These are phyloP conservation scores for Melanomma pulvis-pyrius DNA, from an alignment of 495 filamentous ascomycete species.

Conservation along the genomic window DNA sequence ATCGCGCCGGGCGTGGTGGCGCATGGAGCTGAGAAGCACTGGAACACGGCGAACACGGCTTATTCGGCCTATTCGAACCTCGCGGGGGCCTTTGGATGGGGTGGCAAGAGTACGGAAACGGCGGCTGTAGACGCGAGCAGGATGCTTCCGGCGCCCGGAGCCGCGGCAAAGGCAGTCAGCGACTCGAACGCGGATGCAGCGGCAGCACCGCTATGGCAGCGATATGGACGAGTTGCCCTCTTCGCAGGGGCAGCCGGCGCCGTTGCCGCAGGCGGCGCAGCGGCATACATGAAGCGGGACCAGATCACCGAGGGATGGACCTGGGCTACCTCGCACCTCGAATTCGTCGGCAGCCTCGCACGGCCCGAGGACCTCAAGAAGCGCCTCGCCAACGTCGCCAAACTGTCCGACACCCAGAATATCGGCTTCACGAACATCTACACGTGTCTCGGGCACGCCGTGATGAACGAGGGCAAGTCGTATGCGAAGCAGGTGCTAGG, in stretches of 20 bases:
- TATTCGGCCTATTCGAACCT: conserved; percentile 69
- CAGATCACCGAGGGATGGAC: conserved; percentile 68
- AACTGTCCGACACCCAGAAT: conserved; percentile 56
- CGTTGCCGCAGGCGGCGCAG: conserved; percentile 78
- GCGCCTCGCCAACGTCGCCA: conserved; percentile 62
- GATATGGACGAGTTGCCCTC: conserved; percentile 82
- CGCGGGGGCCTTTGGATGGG: conserved; percentile 61
- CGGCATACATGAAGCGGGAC: conserved; percentile 81
- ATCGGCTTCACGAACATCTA: conserved; percentile 81
- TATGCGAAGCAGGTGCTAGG: conserved; percentile 54
- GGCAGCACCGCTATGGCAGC: conserved; percentile 62
- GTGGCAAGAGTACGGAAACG: conserved; percentile 23
- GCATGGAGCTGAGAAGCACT: conserved; percentile 84
- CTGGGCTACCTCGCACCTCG: conserved; percentile 91
- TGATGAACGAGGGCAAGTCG: conserved; percentile 49
- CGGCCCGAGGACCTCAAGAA: conserved; percentile 73
- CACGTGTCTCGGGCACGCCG: conserved; percentile 71
- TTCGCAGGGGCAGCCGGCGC: conserved; percentile 80
- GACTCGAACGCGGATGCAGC: conserved; percentile 53
- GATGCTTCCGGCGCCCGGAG: conserved; percentile 39
- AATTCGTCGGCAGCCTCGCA: conserved; percentile 87
- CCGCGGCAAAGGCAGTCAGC: conserved; percentile 36
- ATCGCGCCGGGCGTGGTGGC: conserved; percentile 88
- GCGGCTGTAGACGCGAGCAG: conserved; percentile 32
- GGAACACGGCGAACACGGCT: conserved; percentile 70